Conservation (phyloP, 352 stramenopile species). For the Pythium aquatile region DNA sequence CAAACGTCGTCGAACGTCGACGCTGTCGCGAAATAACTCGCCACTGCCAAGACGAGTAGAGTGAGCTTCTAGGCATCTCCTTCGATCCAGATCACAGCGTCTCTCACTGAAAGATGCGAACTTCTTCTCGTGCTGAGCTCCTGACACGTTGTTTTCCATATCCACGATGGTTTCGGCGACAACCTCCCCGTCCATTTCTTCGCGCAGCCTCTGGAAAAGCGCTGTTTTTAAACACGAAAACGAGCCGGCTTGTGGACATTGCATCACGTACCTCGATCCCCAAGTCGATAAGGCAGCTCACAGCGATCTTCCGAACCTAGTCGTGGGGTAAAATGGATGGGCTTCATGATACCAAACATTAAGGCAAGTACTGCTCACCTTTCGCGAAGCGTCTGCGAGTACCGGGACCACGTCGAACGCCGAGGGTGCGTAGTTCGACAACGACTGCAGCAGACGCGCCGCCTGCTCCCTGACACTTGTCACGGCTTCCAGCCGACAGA, state of each 20-base stretch:
- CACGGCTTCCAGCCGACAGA: slow-evolving; percentile 9
- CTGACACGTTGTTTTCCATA: not conserved
- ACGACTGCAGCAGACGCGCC: slow-evolving; percentile 3
- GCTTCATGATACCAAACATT: not conserved
- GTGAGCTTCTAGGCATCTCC: too few relatives aligned
- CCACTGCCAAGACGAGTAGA: too few relatives aligned
- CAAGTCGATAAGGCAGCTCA: slow-evolving; percentile 16
- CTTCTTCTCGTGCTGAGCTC: slow-evolving; percentile 14
- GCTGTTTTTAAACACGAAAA: not conserved
- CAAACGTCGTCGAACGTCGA: slow-evolving; percentile 19
- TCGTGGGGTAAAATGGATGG: too few relatives aligned
- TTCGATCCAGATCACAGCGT: too few relatives aligned
- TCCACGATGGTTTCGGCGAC: slow-evolving; percentile 7
- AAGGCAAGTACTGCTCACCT: slow-evolving; percentile 3
- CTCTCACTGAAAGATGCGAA: slow-evolving; percentile 16
- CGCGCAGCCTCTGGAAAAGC: slow-evolving; percentile 8
- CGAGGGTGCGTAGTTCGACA: slow-evolving; percentile 6
- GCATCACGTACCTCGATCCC: slow-evolving; percentile 15
- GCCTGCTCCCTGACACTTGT: slow-evolving; percentile 13
- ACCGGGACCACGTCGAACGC: slow-evolving; percentile 4
- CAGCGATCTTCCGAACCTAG: slow-evolving; percentile 17
- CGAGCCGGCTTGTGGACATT: not conserved
- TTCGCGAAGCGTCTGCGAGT: slow-evolving; percentile 15
- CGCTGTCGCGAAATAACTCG: not conserved
- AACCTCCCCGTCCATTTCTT: not conserved